Evolutionary conservation across 495 filamentous ascomycete species (phyloP), one percentile per base, ranked within the genome.

Genomic region (Neurospora sp.): DNA sequence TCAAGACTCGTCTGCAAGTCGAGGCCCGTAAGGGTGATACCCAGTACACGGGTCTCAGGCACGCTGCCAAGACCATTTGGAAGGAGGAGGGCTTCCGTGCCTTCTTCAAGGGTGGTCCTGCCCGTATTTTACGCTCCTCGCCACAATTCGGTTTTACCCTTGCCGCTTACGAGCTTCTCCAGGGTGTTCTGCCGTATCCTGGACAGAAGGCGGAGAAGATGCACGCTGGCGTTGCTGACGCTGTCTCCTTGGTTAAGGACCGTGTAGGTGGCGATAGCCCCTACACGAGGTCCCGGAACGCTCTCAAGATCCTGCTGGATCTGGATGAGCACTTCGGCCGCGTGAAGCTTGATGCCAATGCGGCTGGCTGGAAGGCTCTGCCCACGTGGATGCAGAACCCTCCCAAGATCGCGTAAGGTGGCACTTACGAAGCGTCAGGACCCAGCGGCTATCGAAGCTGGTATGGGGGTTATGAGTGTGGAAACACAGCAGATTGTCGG

Each of bases 71-170:
- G 31, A 94, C 92, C 12, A 91, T 99, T 73, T 91, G 85, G 83
- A 89, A 90, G 82, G 92, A 98, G 79, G 96, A 99, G 81, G 96
- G 96, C 18, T 93, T 97, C 85, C 88, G 88, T 76, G 96, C 96
- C 54, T 99, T 98, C 88, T 99, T 97, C 90, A 98, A 98, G 84
- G 96, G 96, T 73, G 96, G 96, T 0, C 94, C 96, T 7, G 96
- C 96, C 16, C 93, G 96, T 85, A 94, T 99, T 76, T 74, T 98
- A 78, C 90, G 96, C 76, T 97, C 93, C 5, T 97, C 94, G 1
- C 96, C 96, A 27, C 96, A 99, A 79, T 99, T 99, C 83, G 96
- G 96, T 72, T 98, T 97, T 84, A 99, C 96, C 3, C 88, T 99
- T 10, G 96, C 96, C 5, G 91, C 91, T 10, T 99, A 98, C 81